These are phyloP conservation scores for Hypericum androsaemum DNA, from an alignment of 345 rosid species.

Conservation along the genomic window DNA sequence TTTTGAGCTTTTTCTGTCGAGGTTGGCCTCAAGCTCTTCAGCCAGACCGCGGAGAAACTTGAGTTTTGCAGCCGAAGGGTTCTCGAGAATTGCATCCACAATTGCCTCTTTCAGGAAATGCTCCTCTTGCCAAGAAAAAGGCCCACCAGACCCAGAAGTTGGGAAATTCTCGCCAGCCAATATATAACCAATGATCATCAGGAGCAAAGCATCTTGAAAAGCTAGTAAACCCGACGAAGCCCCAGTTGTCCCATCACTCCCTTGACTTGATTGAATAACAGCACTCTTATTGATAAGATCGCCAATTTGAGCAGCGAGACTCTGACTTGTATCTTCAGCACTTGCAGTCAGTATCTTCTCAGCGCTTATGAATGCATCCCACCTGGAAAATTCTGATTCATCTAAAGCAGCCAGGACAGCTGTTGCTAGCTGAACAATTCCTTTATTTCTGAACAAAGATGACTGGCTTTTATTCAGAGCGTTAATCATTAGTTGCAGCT, in stretches of 20 bases:
- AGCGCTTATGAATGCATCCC: conserved; percentile 84
- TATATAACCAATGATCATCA: conserved; percentile 61
- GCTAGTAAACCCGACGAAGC: conserved; percentile 47
- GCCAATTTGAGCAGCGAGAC: conserved; percentile 84
- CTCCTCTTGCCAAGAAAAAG: conserved; percentile 98
- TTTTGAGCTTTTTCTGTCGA: conserved; percentile 30
- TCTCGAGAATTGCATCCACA: conserved; percentile 64
- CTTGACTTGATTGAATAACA: conserved; percentile 37
- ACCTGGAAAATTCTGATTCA: conserved; percentile 52
- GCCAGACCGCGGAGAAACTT: conserved; percentile 61
- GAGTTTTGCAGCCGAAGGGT: conserved; percentile 53
- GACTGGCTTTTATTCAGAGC: conserved; percentile 58
- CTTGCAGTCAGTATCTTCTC: conserved; percentile 80
- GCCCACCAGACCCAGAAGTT: conserved; percentile 77
- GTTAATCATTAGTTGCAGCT: conserved; percentile 56
- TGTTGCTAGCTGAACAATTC: conserved; percentile 75
- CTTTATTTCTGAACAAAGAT: conserved; percentile 56
- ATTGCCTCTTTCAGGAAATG: conserved; percentile 83
- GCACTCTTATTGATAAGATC: conserved; percentile 73
- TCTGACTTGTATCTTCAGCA: conserved; percentile 89
- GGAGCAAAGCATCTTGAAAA: conserved; percentile 69
- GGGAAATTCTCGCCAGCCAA: conserved; percentile 96
- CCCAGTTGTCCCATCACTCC: conserved; percentile 31
- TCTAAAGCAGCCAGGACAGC: conserved; percentile 60
- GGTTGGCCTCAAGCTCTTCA: conserved; percentile 63